Evolutionary conservation across 2,329 filamentous ascomycete genomes (phyloP), one percentile per base, ranked within the genome.

Genomic region (Teratosphaeria viscida): DNA sequence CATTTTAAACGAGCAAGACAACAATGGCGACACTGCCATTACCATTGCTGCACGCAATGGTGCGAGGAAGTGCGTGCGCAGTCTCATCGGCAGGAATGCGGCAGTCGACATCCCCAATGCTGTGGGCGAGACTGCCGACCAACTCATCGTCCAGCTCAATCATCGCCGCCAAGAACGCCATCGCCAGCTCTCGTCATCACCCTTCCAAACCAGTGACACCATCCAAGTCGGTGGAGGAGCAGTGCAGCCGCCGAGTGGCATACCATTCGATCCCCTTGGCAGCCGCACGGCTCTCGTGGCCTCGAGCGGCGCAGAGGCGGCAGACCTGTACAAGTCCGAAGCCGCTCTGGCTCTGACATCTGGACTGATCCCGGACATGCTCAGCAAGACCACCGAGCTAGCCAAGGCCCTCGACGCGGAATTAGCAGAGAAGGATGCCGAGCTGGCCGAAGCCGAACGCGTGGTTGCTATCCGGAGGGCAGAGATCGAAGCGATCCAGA

Each of bases 21-120:
- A 86, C 32, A 86, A 91, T 49, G 92, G 92, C 49, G 95, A 99
- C 72, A 97, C 94, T 0, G 92, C 94, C 0, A 90, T 92, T 10
- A 86, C 91, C 69, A 87, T 90, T 60, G 90, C 91, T 59, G 90
- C 92, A 19, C 86, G 91, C 53, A 96, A 97, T 62, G 84, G 83
- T 67, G 95, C 92, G 65, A 87, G 96, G 59, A 88, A 94, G 62
- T 79, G 84, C 57, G 83, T 85, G n/a, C 79, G 81, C 55, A 77
- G 76, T 80, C 86, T 78, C 74, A 90, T 78, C 74, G 92, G 72
- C 37, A 87, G 92, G 56, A 90, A 92, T 61, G 92, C 92, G 3
- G 85, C 86, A 2, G 88, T 90, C 0, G 86, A 95, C 68, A 87
- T 97, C 58, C 81, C 84, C 23, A 99, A 97, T 71, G 79, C 85